Evolutionary conservation across 2,329 filamentous ascomycete species (phyloP), one percentile per base, ranked within the genome.

Genomic region (Aspergillus calidoustus): DNA sequence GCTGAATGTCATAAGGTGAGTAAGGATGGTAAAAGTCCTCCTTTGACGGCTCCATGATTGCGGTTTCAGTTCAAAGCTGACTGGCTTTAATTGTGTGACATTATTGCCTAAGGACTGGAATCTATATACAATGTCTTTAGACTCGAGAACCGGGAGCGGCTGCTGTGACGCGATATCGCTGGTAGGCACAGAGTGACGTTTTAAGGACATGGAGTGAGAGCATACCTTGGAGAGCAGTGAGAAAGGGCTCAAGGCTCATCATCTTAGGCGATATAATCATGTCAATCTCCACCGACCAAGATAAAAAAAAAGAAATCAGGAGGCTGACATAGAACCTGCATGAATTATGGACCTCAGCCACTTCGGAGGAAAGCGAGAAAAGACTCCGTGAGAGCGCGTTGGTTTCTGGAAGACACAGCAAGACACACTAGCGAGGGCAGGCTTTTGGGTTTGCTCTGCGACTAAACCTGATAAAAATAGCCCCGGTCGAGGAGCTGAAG

Each of bases 21-120:
- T 89, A 97, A 0, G 93, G 93, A 73, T 97, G 93, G 71, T 96
- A 87, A 73, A 96, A 97, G 69, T 93, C 82, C 56, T 78, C 71
- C 47, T 69, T 64, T 50, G 68, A 66, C 8, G 71, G 67, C 23
- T 77, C 73, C 79, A 79, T 78, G 38, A 13, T 43, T n/a, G 8
- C 23, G 34, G 9, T 43, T 22, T 50, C 23, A 57, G 54, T 28
- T 25, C 15, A 43, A 30, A 30, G 43, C 46, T 15, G 30, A 31
- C 28, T 22, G 22, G 28, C 15, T 17, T 31, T 17, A 30, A 50
- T 17, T 15, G 15, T 50, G 30, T 30, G 48, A 30, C 30, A 28
- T 22, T 19, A 50, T 17, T 50, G 30, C 30, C 48, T 50, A 50
- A 28, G n/a, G 48, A 28, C 3, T 6, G 13, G 25, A 28, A 50